A percentile compares a stretch with the other conserved stretches of the same genome.
These are phyloP conservation scores for Colletotrichum ledebouriae DNA, from an alignment of 2,329 filamentous ascomycete species.

Conservation along the genomic window DNA sequence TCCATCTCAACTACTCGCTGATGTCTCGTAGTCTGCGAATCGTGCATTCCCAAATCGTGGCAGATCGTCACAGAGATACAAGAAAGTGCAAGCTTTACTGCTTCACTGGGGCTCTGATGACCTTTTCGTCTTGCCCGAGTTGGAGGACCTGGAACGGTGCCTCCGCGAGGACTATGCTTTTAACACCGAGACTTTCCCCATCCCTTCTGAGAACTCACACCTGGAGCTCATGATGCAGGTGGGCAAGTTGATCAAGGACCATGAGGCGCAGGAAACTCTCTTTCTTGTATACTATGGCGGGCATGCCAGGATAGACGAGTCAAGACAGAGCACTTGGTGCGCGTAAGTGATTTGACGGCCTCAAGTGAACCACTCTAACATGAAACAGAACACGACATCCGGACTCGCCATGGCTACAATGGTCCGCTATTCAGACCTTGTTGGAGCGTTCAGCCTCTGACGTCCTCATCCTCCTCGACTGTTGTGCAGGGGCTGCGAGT, in stretches of 20 bases:
- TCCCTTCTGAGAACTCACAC: constrained; percentile 70
- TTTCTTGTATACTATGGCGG: constrained; percentile 72
- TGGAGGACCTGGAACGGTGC: constrained; percentile 69
- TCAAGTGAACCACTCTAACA: neutral
- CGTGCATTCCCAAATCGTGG: constrained; percentile 70
- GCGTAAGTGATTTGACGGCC: constrained; percentile 57
- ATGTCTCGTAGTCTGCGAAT: constrained; percentile 60
- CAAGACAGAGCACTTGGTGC: constrained; percentile 72
- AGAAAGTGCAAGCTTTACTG: constrained; percentile 66
- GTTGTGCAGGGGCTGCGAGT: constrained; percentile 71
- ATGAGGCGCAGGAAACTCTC: constrained; percentile 67
- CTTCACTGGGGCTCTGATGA: constrained; percentile 72
- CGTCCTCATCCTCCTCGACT: constrained; percentile 70
- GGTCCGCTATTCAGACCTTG: constrained; percentile 72
- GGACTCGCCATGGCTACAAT: constrained; percentile 69
- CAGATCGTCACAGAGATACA: constrained; percentile 65
- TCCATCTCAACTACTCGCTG: neutral
- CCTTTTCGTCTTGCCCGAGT: constrained; percentile 69
- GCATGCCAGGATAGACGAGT: constrained; percentile 71
- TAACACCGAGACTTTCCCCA: constrained; percentile 69
- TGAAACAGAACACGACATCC: constrained; percentile 60
- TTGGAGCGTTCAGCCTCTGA: constrained; percentile 70
- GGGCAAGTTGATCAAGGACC: constrained; percentile 68
- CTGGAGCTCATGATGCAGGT: constrained; percentile 70
- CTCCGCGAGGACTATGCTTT: constrained; percentile 68